These are phyloP conservation scores for Perkinsela sp. DNA, from an alignment of 208 protist species.

Conservation along the genomic window DNA sequence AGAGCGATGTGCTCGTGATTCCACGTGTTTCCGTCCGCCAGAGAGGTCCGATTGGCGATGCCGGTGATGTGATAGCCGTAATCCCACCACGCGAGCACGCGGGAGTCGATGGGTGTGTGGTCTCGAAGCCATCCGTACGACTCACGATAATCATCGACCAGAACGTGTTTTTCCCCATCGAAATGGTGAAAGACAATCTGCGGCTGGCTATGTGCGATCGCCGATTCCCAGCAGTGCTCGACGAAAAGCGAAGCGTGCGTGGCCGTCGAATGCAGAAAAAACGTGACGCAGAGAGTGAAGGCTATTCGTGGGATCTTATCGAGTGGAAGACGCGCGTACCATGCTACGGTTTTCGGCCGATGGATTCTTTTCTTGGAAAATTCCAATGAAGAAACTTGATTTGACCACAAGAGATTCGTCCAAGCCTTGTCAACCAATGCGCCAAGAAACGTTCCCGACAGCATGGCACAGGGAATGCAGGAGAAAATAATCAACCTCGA, in stretches of 20 bases:
- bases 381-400: neutral
- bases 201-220: neutral
- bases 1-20: slow-evolving; percentile 93
- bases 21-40: slow-evolving; percentile 96
- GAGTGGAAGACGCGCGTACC: neutral
- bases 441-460: slow-evolving; percentile 9
- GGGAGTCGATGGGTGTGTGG: slow-evolving; percentile 74
- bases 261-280: neutral
- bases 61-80: slow-evolving; percentile 93
- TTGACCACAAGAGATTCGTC: neutral
- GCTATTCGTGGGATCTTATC: neutral
- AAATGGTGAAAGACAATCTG: neutral
- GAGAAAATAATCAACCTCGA: slow-evolving; percentile 22
- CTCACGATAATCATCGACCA: slow-evolving; percentile 87
- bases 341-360: neutral
- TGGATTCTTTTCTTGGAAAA: neutral
- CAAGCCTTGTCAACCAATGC: slow-evolving; percentile 4
- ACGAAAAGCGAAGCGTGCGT: neutral
- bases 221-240: neutral
- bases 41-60: slow-evolving; percentile 76
- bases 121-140: slow-evolving; percentile 78
- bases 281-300: neutral
- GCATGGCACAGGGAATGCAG: slow-evolving; percentile 9
- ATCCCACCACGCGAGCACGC: slow-evolving; percentile 91
- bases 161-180: slow-evolving; percentile 9